Base-by-base conservation (phyloP, 73 alveolate species). In the Paramecium sexaurelia region DNA sequence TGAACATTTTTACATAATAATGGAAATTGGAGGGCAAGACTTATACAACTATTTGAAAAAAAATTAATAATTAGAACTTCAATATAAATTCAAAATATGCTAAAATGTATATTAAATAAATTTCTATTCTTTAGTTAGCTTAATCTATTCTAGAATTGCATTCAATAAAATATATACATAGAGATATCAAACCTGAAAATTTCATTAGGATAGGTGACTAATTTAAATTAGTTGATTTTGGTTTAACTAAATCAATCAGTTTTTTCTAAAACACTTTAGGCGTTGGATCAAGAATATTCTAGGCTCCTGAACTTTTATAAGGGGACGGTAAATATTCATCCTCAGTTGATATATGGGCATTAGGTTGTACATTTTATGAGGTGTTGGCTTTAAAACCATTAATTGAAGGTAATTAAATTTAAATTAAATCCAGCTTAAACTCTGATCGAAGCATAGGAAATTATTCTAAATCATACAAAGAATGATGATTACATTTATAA, bases 141-240 rank as follows among this genome's bases (percentile, higher is more conserved):
- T 11, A 1, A 22, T 17, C 47, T 13, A 7, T 61, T 29, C 9
- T 13, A 32, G 9, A 29, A 32, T 32, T 61, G 1, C 83, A 61
- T 61, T 11, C 20, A 29, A 11, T 61, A 3, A 5, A 13, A 0
- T 61, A 61, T 61, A 11, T 61, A 11, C 83, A 61, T 29, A 61
- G 83, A 61, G 83, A 61, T 24, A 61, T 61, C 7, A 61, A 61
- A 61, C 47, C 83, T 13, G 83, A 61, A 11, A 61, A 61, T 15
- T 61, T 61, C n/a, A 27, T 61, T 61, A 1, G 1, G 2, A 45
- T 29, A 3, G n/a, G n/a, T 0, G 9, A 61, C 11, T 41, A 29
- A 32, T 61, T 61, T 32, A 61, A 61, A 24, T 61, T 61, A 13
- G 11, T 26, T 61, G 83, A 61, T 61, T 61, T 61, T 26, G 83